Percentiles rank a stretch among this genome's conserved stretches.
These are phyloP conservation scores for Lentinus brumalis DNA, from an alignment of 768 basidiomycete species.

Conservation along the genomic window DNA sequence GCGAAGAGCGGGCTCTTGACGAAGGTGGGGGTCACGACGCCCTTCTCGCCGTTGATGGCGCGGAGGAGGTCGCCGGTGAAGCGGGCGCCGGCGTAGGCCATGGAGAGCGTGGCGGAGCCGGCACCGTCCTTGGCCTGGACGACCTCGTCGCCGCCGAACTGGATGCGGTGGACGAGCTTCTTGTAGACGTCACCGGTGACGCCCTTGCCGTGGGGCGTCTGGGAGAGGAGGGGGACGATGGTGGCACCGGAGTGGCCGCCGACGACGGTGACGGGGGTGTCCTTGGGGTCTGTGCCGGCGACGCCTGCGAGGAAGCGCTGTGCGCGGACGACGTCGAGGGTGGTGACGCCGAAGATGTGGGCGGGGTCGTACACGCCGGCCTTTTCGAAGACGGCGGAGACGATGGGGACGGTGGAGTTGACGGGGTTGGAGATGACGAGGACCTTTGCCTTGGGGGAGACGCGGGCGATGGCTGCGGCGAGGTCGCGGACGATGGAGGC, in stretches of 20 bases:
- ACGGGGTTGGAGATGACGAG: conserved; percentile 99
- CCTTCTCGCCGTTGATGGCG: conserved; percentile 67
- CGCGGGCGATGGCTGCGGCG: conserved; percentile 82
- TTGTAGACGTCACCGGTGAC: conserved; percentile 74
- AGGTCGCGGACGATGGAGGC: conserved; percentile 98
- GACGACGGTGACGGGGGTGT: conserved; percentile 80
- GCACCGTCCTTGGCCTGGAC: conserved; percentile 96
- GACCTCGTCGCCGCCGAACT: conserved; percentile 98
- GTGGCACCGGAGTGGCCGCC: conserved; percentile 98
- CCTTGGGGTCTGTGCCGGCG: conserved; percentile 60
- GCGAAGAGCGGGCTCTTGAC: conserved; percentile 88
- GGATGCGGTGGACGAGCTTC: conserved; percentile 88
- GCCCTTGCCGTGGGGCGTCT: conserved; percentile 67
- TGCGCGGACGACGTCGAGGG: conserved; percentile 96
- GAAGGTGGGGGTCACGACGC: conserved; percentile 77
- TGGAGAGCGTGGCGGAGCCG: conserved; percentile 73
- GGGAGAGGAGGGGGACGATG: conserved; percentile 94
- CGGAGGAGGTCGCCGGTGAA: conserved; percentile 64
- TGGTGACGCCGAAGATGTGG: conserved; percentile 94
- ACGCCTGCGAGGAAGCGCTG: conserved; percentile 85
- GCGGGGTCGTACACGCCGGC: conserved; percentile 90
- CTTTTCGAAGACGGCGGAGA: conserved; percentile 88
- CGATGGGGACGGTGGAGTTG: conserved; percentile 97
- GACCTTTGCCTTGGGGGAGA: conserved; percentile 88
- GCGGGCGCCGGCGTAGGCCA: conserved; percentile 78